These are phyloP conservation scores for Penicillium sp. DNA, from an alignment of 2,329 filamentous ascomycete species.

Conservation along the genomic window DNA sequence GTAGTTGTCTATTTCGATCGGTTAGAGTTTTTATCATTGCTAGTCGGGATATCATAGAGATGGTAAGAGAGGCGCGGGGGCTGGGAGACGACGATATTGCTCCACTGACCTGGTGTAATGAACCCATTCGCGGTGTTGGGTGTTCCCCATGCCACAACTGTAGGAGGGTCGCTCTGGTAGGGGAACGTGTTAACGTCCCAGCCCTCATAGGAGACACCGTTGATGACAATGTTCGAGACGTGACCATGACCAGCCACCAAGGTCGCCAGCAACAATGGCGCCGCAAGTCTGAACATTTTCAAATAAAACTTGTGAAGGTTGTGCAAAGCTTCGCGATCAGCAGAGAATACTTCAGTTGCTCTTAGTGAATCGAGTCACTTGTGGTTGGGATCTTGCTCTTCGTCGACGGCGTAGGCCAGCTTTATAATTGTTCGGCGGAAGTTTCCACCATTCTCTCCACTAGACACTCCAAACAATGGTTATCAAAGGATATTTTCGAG, in stretches of 20 bases:
- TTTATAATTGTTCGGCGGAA: neutral
- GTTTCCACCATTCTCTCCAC: neutral
- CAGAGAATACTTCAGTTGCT: neutral
- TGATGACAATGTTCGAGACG: slow-evolving; percentile 41
- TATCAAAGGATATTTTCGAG: neutral
- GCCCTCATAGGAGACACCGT: slow-evolving; percentile 40
- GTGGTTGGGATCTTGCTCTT: neutral
- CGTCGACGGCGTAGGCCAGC: neutral
- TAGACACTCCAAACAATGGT: neutral
- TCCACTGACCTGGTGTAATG: slow-evolving; percentile 40
- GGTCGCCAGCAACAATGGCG: slow-evolving; percentile 33
- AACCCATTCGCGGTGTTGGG: slow-evolving; percentile 56
- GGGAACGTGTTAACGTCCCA: slow-evolving; percentile 36
- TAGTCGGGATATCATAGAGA: neutral
- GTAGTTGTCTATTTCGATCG: slow-evolving; percentile 40
- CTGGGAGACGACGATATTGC: neutral
- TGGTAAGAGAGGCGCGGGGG: neutral
- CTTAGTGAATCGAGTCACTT: no score
- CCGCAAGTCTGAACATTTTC: slow-evolving; percentile 5
- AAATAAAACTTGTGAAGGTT: neutral
- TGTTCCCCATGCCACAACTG: slow-evolving; percentile 57
- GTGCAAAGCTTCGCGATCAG: no score
- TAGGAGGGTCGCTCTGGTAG: slow-evolving; percentile 38
- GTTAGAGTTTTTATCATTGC: no score
- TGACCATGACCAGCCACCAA: slow-evolving; percentile 35